phyloP scores from a whole-genome alignment of 257 asterid species.

The Solanum raphanifolium region DNA sequence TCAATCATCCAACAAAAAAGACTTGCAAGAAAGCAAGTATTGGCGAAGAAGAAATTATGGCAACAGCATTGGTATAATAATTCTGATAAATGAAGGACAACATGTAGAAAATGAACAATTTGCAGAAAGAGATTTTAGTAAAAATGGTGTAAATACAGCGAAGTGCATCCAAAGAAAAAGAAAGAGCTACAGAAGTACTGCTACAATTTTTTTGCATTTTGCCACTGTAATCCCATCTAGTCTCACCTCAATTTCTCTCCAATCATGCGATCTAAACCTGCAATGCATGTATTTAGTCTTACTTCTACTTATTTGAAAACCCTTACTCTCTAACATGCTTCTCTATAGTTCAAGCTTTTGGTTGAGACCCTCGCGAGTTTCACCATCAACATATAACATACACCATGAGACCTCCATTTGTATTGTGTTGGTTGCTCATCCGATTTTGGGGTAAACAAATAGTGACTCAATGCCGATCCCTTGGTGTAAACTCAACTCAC shows the following conservation, averaged over 20 bases:
- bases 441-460: background rate
- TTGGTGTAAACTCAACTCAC: background rate
- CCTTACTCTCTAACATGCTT: background rate
- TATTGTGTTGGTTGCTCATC: background rate
- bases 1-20: background rate
- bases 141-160: background rate
- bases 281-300: background rate
- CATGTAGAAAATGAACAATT: background rate
- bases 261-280: background rate
- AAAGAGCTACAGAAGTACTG: background rate
- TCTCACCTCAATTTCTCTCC: background rate
- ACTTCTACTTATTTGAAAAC: background rate
- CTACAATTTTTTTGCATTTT: background rate
- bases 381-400: background rate
- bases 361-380: background rate
- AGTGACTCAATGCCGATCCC: background rate
- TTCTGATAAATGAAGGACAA: background rate
- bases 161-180: background rate
- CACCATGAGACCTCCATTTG: background rate
- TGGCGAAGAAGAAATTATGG: background rate
- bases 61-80: background rate
- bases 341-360: background rate
- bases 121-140: background rate
- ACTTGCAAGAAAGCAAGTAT: background rate
- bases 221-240: background rate